Percentiles rank a stretch among this genome's conserved stretches.
phyloP scores from a whole-genome alignment of 352 stramenopile species.

The Blastocystis sp. region DNA sequence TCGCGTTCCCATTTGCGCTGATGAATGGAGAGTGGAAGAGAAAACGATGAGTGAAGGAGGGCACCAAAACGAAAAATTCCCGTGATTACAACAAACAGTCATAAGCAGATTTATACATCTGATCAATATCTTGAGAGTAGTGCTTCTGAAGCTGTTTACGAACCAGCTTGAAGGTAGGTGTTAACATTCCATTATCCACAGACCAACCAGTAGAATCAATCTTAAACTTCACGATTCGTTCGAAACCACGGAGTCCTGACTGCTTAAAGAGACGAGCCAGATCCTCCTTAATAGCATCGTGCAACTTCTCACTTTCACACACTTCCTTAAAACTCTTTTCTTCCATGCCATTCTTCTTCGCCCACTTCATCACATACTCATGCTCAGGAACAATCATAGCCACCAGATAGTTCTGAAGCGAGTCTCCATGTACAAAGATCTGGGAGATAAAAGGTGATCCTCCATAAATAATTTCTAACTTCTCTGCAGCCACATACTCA shows the following conservation, averaged over 20 bases:
- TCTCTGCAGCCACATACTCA: conserved; percentile 93
- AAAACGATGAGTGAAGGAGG: neutral
- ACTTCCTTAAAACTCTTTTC: conserved; percentile 69
- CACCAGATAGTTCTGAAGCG: conserved; percentile 87
- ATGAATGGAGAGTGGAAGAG: conserved; percentile 1
- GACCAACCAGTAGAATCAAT: conserved; percentile 82
- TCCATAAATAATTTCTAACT: conserved; percentile 89
- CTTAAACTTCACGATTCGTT: conserved; percentile 82
- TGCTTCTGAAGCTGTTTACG: conserved; percentile 77
- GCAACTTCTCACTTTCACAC: conserved; percentile 73
- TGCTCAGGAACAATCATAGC: conserved; percentile 87
- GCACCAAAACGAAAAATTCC: neutral
- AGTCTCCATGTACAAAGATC: conserved; percentile 91
- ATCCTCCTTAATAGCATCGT: conserved; percentile 77
- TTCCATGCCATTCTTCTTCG: conserved; percentile 71
- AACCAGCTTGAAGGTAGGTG: conserved; percentile 93
- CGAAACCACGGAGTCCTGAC: conserved; percentile 83
- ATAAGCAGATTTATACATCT: conserved; percentile 74
- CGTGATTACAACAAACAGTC: conserved; percentile 25
- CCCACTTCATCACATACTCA: conserved; percentile 81
- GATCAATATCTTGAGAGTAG: conserved; percentile 76
- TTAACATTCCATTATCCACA: conserved; percentile 85
- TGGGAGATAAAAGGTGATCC: conserved; percentile 86
- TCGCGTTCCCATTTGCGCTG: conserved; percentile 69
- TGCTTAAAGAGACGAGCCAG: conserved; percentile 76